Evolutionary conservation across 352 stramenopile species (phyloP).

Genomic region (Phytophthora agathidicida): DNA sequence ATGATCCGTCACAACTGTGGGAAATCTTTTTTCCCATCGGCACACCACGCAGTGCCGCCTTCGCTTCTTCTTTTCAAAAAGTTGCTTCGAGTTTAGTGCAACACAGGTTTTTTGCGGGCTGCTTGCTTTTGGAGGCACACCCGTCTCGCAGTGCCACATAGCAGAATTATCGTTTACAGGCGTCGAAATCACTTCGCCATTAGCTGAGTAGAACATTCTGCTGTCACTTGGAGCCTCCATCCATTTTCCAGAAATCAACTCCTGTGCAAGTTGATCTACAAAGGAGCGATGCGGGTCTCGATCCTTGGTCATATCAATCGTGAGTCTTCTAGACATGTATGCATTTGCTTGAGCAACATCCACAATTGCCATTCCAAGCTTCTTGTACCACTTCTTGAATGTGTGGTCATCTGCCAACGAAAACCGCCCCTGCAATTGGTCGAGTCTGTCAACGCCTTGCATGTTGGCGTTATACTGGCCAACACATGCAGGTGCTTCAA

Average conservation of each 20-base stretch:
- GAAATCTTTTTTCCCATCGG: constrained; percentile 13
- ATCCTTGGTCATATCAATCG: background rate
- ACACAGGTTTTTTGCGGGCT: constrained; percentile 7
- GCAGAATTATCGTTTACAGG: too few species aligned
- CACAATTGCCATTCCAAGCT: constrained; percentile 21
- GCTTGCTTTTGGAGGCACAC: background rate
- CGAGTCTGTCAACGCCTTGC: constrained; percentile 27
- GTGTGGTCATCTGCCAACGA: constrained; percentile 29
- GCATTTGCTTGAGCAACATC: constrained; percentile 37
- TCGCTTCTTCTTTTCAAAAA: constrained; percentile 11
- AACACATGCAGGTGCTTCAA: constrained; percentile 24
- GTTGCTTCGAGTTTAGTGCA: constrained; percentile 11
- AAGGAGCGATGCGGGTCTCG: constrained; percentile 28
- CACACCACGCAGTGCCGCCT: constrained; percentile 17
- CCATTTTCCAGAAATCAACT: constrained; percentile 29
- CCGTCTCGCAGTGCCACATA: too few species aligned
- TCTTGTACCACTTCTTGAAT: constrained; percentile 45
- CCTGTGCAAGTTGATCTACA: constrained; percentile 11
- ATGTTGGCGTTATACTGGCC: constrained; percentile 39
- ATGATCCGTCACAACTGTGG: constrained; percentile 20
- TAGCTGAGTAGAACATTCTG: background rate
- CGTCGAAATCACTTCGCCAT: background rate
- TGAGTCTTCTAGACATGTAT: constrained; percentile 16
- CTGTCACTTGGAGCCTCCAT: constrained; percentile 11
- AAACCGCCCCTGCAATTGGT: constrained; percentile 30